Conservation (phyloP, 257 asterid genomes). For the Mentha longifolia region DNA sequence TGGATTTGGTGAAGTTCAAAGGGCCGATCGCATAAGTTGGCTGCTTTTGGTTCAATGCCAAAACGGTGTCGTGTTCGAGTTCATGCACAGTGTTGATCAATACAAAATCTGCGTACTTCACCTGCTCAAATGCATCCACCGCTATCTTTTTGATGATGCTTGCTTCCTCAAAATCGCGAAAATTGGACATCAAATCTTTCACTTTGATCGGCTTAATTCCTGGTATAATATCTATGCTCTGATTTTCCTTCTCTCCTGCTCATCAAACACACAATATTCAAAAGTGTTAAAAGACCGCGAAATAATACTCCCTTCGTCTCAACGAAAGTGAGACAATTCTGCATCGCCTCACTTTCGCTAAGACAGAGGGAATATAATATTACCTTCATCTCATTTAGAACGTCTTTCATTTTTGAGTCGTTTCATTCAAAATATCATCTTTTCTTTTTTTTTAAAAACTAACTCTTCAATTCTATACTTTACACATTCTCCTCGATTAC, state of each 20-base stretch:
- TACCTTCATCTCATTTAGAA: too few relatives aligned
- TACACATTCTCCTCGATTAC: too few relatives aligned
- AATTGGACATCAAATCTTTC: constrained; percentile 4
- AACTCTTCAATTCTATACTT: too few relatives aligned
- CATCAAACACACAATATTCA: neutral
- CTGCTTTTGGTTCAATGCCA: neutral
- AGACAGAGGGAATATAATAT: too few relatives aligned
- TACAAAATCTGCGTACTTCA: constrained; percentile 7
- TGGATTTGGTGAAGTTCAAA: neutral
- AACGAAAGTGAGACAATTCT: too few relatives aligned
- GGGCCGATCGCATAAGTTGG: constrained; percentile 26
- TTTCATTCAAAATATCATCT: too few relatives aligned
- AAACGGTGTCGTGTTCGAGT: neutral
- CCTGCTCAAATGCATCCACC: constrained; percentile 19
- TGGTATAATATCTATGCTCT: neutral
- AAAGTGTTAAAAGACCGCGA: too few relatives aligned
- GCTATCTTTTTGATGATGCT: neutral
- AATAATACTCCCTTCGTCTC: too few relatives aligned
- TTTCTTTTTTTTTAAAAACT: too few relatives aligned
- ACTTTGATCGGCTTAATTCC: neutral
- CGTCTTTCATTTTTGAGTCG: too few relatives aligned
- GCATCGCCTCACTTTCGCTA: too few relatives aligned
- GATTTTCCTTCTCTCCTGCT: neutral
- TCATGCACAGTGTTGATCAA: constrained; percentile 14
- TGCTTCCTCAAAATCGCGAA: neutral